These are phyloP conservation scores for Barbarea vulgaris DNA, from an alignment of 345 rosid genomes.

Conservation along the genomic window DNA sequence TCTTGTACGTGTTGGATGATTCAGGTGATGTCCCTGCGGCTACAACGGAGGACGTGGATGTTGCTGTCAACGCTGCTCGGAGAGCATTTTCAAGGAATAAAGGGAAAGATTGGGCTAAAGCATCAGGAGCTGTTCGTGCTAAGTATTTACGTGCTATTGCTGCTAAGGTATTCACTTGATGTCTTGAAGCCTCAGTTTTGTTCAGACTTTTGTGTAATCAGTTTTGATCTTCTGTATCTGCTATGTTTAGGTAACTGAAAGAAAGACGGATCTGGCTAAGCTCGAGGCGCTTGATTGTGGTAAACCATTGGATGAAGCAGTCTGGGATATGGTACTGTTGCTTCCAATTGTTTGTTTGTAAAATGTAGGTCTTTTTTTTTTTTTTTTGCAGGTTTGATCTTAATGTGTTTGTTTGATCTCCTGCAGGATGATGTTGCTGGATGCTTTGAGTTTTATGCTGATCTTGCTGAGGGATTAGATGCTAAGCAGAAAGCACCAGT, in stretches of 20 bases:
- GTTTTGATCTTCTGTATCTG: not conserved
- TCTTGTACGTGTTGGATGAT: slow-evolving; percentile 21
- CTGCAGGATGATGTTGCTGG: slow-evolving; percentile 91
- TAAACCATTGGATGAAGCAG: slow-evolving; percentile 88
- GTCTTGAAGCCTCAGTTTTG: not conserved
- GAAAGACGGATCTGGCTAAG: slow-evolving; percentile 66
- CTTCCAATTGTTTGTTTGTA: not conserved
- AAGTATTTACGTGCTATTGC: slow-evolving; percentile 96
- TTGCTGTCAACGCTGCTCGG: slow-evolving; percentile 91
- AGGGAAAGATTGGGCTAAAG: slow-evolving; percentile 81
- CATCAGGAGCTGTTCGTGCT: slow-evolving; percentile 82
- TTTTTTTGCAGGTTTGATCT: slow-evolving; percentile 3
- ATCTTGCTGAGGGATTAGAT: slow-evolving; percentile 94
- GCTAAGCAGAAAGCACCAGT: slow-evolving; percentile 81
- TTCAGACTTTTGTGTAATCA: not conserved
- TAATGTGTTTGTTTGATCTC: slow-evolving; percentile 37
- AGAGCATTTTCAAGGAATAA: slow-evolving; percentile 71
- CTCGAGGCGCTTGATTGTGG: slow-evolving; percentile 89
- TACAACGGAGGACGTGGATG: slow-evolving; percentile 83
- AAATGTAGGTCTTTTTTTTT: slow-evolving; percentile 12
- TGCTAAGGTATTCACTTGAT: slow-evolving; percentile 60
- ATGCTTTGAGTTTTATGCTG: slow-evolving; percentile 91
- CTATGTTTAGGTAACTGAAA: slow-evolving; percentile 64
- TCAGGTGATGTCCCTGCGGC: slow-evolving; percentile 91
- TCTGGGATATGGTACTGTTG: slow-evolving; percentile 81